Conservation (phyloP, 2,329 filamentous ascomycete species). For the Fusarium bulbicola region DNA sequence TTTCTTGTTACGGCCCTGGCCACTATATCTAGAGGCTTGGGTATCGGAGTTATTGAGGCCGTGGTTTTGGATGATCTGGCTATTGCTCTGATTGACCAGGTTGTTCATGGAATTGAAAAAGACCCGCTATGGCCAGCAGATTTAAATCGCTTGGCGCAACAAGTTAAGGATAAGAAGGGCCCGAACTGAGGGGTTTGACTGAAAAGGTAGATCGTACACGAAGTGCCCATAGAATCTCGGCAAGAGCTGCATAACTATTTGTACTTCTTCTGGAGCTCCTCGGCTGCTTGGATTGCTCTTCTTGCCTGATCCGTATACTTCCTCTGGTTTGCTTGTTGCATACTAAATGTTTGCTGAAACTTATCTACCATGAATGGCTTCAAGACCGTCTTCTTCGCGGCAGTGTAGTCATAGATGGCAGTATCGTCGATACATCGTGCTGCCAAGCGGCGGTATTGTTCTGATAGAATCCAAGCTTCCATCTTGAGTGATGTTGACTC, state of each 20-base stretch:
- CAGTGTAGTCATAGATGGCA: constrained; percentile 21
- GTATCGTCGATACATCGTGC: constrained; percentile 27
- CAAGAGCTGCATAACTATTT: neutral
- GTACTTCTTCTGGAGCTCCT: constrained; percentile 1
- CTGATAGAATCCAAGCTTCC: constrained; percentile 28
- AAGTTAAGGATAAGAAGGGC: neutral
- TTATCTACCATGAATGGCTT: constrained; percentile 31
- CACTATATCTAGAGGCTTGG: neutral
- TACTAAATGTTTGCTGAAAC: constrained; percentile 10
- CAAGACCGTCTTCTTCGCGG: constrained; percentile 10
- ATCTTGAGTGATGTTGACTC: constrained; percentile 26
- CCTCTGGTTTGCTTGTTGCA: neutral
- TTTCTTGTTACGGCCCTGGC: fast-evolving
- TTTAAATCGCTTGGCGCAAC: neutral
- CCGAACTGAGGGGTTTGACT: fast-evolving
- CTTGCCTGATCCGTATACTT: neutral
- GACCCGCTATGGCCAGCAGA: neutral
- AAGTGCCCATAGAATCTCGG: too few species aligned
- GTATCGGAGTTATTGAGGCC: neutral
- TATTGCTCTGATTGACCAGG: neutral
- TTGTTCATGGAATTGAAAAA: neutral
- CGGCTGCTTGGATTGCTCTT: neutral
- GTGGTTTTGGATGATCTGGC: neutral
- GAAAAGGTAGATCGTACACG: fast-evolving
- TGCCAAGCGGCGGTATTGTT: constrained; percentile 17